phyloP scores from a whole-genome alignment of 768 basidiomycete species.

The Tephrocybe sp. region DNA sequence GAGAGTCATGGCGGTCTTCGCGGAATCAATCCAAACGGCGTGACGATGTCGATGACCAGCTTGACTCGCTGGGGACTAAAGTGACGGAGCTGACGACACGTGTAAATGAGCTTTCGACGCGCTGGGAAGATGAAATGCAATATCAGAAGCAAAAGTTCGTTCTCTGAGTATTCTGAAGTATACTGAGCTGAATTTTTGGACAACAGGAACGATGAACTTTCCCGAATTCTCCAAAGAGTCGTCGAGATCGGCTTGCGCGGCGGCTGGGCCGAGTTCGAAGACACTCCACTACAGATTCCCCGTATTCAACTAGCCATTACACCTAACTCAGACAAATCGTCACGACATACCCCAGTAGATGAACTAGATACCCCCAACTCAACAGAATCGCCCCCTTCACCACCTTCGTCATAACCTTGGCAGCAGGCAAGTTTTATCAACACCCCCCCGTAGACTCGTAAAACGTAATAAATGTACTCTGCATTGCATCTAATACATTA shows the following conservation, averaged over 20 bases:
- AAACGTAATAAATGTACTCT: slow-evolving; percentile 2
- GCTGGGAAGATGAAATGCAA: slow-evolving; percentile 43
- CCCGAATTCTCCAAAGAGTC: slow-evolving; percentile 61
- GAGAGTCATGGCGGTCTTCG: slow-evolving; percentile 75
- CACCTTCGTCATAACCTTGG: background rate
- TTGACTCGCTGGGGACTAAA: slow-evolving; percentile 54
- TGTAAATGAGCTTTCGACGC: slow-evolving; percentile 37
- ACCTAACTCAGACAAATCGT: background rate
- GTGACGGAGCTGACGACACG: slow-evolving; percentile 46
- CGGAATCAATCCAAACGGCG: slow-evolving; percentile 69
- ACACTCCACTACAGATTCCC: slow-evolving; percentile 47
- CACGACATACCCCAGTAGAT: slow-evolving; percentile 6
- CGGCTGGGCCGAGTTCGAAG: slow-evolving; percentile 66
- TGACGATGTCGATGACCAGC: slow-evolving; percentile 68
- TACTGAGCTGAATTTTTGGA: no score
- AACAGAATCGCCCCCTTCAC: no score
- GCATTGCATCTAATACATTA: background rate
- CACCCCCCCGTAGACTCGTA: no score
- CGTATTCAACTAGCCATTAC: slow-evolving; percentile 13
- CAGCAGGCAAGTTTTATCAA: background rate
- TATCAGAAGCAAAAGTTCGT: slow-evolving; percentile 49
- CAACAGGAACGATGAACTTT: slow-evolving; percentile 64
- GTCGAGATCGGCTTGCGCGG: slow-evolving; percentile 67
- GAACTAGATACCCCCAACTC: slow-evolving; percentile 10
- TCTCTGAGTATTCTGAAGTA: background rate